Evolutionary conservation across 257 asterid species (phyloP).

Genomic region (Ehretia macrophylla): DNA sequence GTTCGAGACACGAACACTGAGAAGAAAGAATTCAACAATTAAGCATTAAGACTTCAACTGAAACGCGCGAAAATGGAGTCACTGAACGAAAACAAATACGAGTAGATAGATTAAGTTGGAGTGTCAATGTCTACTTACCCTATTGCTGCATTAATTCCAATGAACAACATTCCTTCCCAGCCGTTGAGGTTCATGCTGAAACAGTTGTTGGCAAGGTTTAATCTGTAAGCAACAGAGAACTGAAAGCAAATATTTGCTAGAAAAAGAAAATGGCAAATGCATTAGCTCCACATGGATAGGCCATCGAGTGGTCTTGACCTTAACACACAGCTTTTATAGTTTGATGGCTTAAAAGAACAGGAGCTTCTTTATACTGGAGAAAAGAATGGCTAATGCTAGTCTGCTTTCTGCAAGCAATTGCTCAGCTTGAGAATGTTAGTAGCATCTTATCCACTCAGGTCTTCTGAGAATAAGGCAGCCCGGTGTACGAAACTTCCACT

Average conservation of each 20-base stretch:
- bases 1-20: constrained; percentile 77
- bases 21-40: neutral
- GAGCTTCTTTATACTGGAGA: too few species aligned
- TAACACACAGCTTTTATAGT: too few species aligned
- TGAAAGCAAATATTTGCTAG: too few species aligned
- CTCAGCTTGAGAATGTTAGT: too few species aligned
- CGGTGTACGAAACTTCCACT: too few species aligned
- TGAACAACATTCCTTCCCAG: constrained; percentile 99
- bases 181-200: constrained; percentile 94
- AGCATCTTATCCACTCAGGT: too few species aligned
- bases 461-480: too few species aligned
- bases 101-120: neutral
- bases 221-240: neutral
- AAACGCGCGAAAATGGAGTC: neutral
- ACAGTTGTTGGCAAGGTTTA: constrained; percentile 1
- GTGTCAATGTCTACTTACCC: constrained; percentile 39
- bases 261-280: neutral
- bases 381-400: too few species aligned
- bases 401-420: too few species aligned
- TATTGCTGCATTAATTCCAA: constrained; percentile 90
- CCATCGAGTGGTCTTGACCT: too few species aligned
- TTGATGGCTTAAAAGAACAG: too few species aligned
- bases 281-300: neutral
- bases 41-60: neutral
- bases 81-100: neutral